A percentile compares a stretch with the other conserved stretches of the same genome.
Evolutionary conservation across 1,139 yeast genomes (phyloP).

Genomic region (Pichia sp.): DNA sequence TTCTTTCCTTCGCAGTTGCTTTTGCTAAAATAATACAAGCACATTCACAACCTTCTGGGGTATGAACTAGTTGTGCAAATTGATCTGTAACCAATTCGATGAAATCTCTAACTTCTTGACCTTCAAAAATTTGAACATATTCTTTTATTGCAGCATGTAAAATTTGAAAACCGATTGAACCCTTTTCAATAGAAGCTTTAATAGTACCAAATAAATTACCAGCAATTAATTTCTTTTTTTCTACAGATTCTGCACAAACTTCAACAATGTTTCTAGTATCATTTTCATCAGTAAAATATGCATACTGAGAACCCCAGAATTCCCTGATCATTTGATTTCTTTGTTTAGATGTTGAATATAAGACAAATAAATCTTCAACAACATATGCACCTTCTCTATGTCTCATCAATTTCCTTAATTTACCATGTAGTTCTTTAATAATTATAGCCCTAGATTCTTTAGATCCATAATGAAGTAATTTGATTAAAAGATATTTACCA

Average conservation of each 20-base stretch:
- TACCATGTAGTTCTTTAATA: slow-evolving; percentile 83
- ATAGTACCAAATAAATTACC: slow-evolving; percentile 77
- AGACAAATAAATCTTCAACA: slow-evolving; percentile 85
- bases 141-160: slow-evolving; percentile 96
- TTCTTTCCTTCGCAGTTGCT: slow-evolving; percentile 92
- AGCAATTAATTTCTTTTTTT: slow-evolving; percentile 72
- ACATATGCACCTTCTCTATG: slow-evolving; percentile 99
- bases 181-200: slow-evolving; percentile 87
- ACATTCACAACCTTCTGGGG: slow-evolving; percentile 89
- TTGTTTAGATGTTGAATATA: slow-evolving; percentile 80
- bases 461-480: slow-evolving; percentile 86
- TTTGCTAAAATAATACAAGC: slow-evolving; percentile 74
- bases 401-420: slow-evolving; percentile 85
- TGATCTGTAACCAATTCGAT: slow-evolving; percentile 82
- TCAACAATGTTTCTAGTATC: slow-evolving; percentile 64
- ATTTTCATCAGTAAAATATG: slow-evolving; percentile 63
- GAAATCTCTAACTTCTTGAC: slow-evolving; percentile 69
- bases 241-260: slow-evolving; percentile 64
- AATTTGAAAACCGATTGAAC: slow-evolving; percentile 93
- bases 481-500: slow-evolving; percentile 86
- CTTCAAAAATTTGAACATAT: slow-evolving; percentile 66
- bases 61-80: slow-evolving; percentile 91
- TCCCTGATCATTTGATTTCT: slow-evolving; percentile 88
- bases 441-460: slow-evolving; percentile 70
- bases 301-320: slow-evolving; percentile 96